A percentile compares a stretch with the other conserved stretches of the same genome.
phyloP scores from a whole-genome alignment of 306 rosid genomes.

The Dicorynia guianensis region DNA sequence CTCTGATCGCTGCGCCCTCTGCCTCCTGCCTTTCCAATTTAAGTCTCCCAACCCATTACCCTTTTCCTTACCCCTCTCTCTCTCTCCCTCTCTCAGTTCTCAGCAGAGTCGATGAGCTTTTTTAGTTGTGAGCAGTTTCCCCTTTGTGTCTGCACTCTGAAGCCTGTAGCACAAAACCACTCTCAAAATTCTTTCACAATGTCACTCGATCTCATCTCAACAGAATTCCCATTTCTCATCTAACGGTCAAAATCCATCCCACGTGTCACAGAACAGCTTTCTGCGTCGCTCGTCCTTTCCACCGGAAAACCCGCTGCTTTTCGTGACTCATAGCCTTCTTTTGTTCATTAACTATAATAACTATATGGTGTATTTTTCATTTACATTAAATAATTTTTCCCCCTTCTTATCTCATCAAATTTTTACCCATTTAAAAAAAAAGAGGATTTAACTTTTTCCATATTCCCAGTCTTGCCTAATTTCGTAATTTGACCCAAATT shows the following conservation, averaged over 20 bases:
- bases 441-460: no score
- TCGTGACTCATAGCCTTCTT: slow-evolving; percentile 45
- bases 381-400: slow-evolving; percentile 30
- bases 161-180: slow-evolving; percentile 39
- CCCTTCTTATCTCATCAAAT: slow-evolving; percentile 1
- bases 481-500: no score
- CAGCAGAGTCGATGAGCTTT: slow-evolving; percentile 44
- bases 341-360: slow-evolving; percentile 17
- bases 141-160: slow-evolving; percentile 32
- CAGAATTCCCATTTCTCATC: slow-evolving; percentile 42
- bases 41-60: slow-evolving; percentile 38
- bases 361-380: background rate
- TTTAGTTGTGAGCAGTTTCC: slow-evolving; percentile 49
- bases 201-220: slow-evolving; percentile 41
- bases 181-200: slow-evolving; percentile 20
- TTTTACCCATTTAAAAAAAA: no score
- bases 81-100: slow-evolving; percentile 27
- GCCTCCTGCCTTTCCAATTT: slow-evolving; percentile 46
- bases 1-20: background rate
- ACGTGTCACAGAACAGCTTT: slow-evolving; percentile 58
- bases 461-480: no score
- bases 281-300: slow-evolving; percentile 55
- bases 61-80: slow-evolving; percentile 2
- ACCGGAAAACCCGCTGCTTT: slow-evolving; percentile 88
- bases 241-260: background rate